A percentile compares a stretch with the other conserved stretches of the same genome.
phyloP scores from a whole-genome alignment of 208 protist genomes.

The Angomonas deanei region DNA sequence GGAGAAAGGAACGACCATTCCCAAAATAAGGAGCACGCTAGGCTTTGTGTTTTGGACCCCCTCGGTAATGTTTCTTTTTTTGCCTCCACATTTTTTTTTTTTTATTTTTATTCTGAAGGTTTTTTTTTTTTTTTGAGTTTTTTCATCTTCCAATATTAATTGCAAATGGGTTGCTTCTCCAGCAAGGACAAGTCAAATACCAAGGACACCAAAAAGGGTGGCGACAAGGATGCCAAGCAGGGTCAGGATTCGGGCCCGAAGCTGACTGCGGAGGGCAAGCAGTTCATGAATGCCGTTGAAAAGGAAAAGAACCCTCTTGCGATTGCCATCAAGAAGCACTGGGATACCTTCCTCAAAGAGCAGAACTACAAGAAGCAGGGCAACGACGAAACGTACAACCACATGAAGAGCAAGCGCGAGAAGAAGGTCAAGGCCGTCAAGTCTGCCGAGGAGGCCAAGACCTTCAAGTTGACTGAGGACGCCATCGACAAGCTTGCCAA shows the following conservation, averaged over 20 bases:
- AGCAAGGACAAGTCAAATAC: neutral
- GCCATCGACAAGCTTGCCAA: constrained; percentile 78
- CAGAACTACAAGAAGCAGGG: constrained; percentile 15
- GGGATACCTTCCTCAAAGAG: constrained; percentile 6
- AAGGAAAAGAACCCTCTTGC: constrained; percentile 7
- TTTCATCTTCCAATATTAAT: neutral
- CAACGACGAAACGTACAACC: constrained; percentile 10
- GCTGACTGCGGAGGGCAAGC: neutral
- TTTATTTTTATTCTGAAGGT: neutral
- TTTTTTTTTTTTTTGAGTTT: neutral
- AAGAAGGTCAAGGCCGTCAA: constrained; percentile 5
- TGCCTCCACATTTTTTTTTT: neutral
- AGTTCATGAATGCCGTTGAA: constrained; percentile 4
- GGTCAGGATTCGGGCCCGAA: neutral
- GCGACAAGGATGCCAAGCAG: neutral
- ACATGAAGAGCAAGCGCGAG: neutral
- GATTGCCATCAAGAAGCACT: constrained; percentile 6
- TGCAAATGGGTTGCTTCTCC: neutral
- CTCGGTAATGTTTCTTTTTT: neutral
- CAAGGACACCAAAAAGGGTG: neutral
- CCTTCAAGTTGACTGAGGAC: constrained; percentile 67
- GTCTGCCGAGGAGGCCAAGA: constrained; percentile 25
- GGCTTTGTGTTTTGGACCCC: too few relatives aligned
- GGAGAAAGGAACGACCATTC: too few relatives aligned
- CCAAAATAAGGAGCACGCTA: too few relatives aligned